Conservation (phyloP, 2,329 filamentous ascomycete species). For the Scedosporium boydii region DNA sequence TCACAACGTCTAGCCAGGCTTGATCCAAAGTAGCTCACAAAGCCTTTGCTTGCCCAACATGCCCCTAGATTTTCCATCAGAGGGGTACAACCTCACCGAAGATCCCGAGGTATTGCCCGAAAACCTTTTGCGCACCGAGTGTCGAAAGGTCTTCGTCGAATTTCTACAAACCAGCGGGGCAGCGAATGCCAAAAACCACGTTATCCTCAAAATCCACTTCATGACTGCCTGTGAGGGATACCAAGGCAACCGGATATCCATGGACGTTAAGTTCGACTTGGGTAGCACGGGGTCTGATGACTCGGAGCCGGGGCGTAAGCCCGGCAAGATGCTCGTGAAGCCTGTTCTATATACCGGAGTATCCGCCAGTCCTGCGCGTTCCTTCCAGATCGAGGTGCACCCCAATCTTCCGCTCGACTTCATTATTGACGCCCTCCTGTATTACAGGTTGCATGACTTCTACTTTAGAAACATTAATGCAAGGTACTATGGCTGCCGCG, state of each 20-base stretch:
- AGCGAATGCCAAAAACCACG: not conserved
- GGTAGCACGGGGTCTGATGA: not conserved
- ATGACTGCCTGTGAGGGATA: not conserved
- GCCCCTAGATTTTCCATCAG: not conserved
- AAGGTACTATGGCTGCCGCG: not conserved
- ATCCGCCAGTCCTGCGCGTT: not conserved
- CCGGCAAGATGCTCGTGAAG: not conserved
- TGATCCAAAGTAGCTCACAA: not conserved
- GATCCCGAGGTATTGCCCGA: not conserved
- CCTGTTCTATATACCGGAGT: not conserved
- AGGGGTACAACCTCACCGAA: not conserved
- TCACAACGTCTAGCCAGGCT: not conserved
- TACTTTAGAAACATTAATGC: not conserved
- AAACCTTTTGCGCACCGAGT: not conserved
- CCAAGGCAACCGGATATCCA: not conserved
- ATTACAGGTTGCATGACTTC: not conserved
- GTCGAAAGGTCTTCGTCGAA: not conserved
- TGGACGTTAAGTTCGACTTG: not conserved
- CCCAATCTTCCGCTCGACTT: not conserved
- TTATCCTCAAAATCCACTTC: not conserved
- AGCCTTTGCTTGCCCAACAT: not conserved
- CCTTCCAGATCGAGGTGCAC: not conserved
- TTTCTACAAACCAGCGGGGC: not conserved
- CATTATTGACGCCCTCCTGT: not conserved
- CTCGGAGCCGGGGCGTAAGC: not conserved